Percentiles rank a stretch among this genome's conserved stretches.
phyloP scores from a whole-genome alignment of 208 protist species.

The Leishmania tarentolae region DNA sequence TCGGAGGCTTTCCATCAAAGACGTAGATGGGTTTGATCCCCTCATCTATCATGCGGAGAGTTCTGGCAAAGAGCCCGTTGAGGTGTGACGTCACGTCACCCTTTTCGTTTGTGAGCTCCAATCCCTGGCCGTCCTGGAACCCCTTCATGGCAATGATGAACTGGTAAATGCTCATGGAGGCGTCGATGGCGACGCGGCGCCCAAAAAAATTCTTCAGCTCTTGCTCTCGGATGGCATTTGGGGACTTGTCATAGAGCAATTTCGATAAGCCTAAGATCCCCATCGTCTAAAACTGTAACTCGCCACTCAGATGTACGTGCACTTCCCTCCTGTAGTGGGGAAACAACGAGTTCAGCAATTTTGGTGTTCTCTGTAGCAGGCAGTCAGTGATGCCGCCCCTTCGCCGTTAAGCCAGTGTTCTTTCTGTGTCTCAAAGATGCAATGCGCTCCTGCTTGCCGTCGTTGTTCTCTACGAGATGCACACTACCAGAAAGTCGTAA shows the following conservation, averaged over 20 bases:
- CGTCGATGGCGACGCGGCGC: conserved; percentile 99
- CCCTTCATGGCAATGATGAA: conserved; percentile 98
- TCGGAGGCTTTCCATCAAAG: conserved; percentile 99
- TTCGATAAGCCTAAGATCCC: conserved; percentile 97
- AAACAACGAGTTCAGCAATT: not conserved
- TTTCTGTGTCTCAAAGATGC: not conserved
- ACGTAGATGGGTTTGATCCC: conserved; percentile 99
- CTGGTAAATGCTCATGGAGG: conserved; percentile 99
- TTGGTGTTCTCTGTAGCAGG: not conserved
- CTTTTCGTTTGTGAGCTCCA: conserved; percentile 95
- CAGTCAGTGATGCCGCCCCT: not conserved
- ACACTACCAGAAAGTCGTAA: not conserved
- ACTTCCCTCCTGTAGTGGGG: not conserved
- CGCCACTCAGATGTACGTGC: not conserved
- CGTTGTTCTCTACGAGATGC: not conserved
- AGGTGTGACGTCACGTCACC: conserved; percentile 98
- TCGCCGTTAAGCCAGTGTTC: not conserved
- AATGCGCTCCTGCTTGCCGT: not conserved
- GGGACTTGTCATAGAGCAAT: conserved; percentile 95
- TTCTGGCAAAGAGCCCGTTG: conserved; percentile 97
- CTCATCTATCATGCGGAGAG: conserved; percentile 97
- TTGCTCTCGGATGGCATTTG: conserved; percentile 89
- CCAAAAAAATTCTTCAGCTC: conserved; percentile 98
- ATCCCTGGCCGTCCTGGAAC: conserved; percentile 84
- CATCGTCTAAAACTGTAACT: conserved; percentile 64